Evolutionary conservation across 2,329 filamentous ascomycete genomes (phyloP), one percentile per base, ranked within the genome.

Genomic region (Penicillium concentricum): DNA sequence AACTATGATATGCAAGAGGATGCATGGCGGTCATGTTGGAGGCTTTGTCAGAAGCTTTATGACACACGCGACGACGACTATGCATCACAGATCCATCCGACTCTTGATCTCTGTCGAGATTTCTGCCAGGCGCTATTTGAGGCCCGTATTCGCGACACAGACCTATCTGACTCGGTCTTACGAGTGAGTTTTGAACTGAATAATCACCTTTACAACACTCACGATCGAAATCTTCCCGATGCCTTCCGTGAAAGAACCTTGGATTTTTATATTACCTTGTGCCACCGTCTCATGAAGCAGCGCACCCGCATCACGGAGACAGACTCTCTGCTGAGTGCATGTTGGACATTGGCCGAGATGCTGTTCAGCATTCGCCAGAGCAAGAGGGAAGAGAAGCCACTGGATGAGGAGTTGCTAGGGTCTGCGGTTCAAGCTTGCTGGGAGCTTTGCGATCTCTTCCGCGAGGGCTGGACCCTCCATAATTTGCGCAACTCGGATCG

Each of bases 201-300:
- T 76, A 97, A 96, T 67, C 92, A 97, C 72, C 81, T 97, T 2
- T 97, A 93, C 77, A 96, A 93, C 69, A 92, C 91, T 1, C 91
- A 96, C 68, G 91, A 96, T 70, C 85, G 89, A 32, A 87, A 84
- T 53, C 79, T 97, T 4, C 93, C 92, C 0, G 90, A 95, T 67
- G 86, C 88, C 0, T 97, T 97, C 71, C 85, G 89, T 51, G 92
- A 97, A 74, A 82, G 92, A 57, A 97, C 93, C 0, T 75, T 97
- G 55, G 93, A 97, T 68, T 97, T 97, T 67, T 97, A 97, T 69
- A 89, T 96, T 64, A 96, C 93, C 0, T 75, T 97, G 3, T 97
- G 93, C 69, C 93, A 97, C 73, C 87, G 93, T 38, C 77, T 97
- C n/a, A 97, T 97, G 92, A 97, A 96, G 73, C 91, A 96, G 73